Conservation (phyloP, 139 green algal species). For the Chara braunii region DNA sequence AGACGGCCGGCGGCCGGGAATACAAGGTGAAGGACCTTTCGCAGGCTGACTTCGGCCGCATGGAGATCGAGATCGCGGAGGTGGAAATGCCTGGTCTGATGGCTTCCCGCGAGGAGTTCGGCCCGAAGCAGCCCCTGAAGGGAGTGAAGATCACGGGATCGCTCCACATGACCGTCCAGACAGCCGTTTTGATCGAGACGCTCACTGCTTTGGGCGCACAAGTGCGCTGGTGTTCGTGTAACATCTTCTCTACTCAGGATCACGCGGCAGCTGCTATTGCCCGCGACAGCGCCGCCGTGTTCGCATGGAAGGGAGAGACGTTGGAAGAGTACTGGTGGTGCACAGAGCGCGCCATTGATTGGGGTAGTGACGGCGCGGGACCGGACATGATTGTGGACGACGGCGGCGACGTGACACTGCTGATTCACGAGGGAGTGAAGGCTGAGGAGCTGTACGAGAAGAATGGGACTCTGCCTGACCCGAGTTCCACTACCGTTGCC, state of each 20-base stretch:
- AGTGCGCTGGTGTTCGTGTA: slow-evolving; percentile 98
- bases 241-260: slow-evolving; percentile 99
- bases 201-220: slow-evolving; percentile 89
- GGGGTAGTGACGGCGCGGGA: slow-evolving; percentile 70
- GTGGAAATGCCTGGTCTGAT: slow-evolving; percentile 97
- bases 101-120: slow-evolving; percentile 88
- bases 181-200: slow-evolving; percentile 97
- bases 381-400: slow-evolving; percentile 97
- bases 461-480: slow-evolving; percentile 85
- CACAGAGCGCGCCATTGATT: slow-evolving; percentile 88
- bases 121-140: slow-evolving; percentile 82
- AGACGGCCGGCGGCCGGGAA: slow-evolving; percentile 38
- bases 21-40: slow-evolving; percentile 60
- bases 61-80: slow-evolving; percentile 97
- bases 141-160: slow-evolving; percentile 86
- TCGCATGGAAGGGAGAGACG: slow-evolving; percentile 99
- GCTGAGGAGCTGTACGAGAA: slow-evolving; percentile 84
- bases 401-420: slow-evolving; percentile 93
- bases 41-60: slow-evolving; percentile 93
- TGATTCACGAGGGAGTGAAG: slow-evolving; percentile 96
- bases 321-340: slow-evolving; percentile 99
- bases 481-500: slow-evolving; percentile 85
- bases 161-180: slow-evolving; percentile 99
- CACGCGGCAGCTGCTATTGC: slow-evolving; percentile 95
- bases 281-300: slow-evolving; percentile 86